Conservation (phyloP, 352 stramenopile genomes). For the Blastocystis hominis region DNA sequence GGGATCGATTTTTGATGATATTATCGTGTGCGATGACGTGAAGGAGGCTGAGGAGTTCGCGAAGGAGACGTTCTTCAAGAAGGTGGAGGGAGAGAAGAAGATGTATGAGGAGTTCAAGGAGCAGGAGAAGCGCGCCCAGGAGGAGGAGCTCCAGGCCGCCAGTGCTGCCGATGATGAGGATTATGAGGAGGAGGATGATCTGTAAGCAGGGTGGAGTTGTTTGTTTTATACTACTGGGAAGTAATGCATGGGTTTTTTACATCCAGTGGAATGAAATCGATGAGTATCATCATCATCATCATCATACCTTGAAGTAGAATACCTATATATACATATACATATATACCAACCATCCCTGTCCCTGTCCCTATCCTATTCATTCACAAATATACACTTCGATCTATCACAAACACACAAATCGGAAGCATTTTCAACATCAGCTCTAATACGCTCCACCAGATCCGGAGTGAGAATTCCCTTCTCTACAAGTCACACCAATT, state of each 20-base stretch:
- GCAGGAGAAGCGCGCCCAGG: slow-evolving; percentile 64
- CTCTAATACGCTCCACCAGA: background rate
- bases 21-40: slow-evolving; percentile 89
- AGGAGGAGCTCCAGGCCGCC: slow-evolving; percentile 62
- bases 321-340: background rate
- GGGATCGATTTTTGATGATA: slow-evolving; percentile 97
- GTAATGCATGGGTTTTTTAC: background rate
- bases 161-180: slow-evolving; percentile 59
- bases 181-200: slow-evolving; percentile 59
- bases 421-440: background rate
- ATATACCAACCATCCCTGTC: no score
- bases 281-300: background rate
- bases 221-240: background rate
- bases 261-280: background rate
- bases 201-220: background rate
- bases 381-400: background rate
- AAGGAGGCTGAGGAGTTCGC: slow-evolving; percentile 79
- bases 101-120: slow-evolving; percentile 75
- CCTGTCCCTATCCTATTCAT: no score
- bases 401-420: background rate
- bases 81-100: slow-evolving; percentile 86
- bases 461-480: background rate
- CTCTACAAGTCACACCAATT: background rate
- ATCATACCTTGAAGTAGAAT: background rate
- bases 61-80: slow-evolving; percentile 76